A percentile compares a stretch with the other conserved stretches of the same genome.
These are phyloP conservation scores for Aspergillus taichungensis DNA, from an alignment of 495 filamentous ascomycete genomes.

Conservation along the genomic window DNA sequence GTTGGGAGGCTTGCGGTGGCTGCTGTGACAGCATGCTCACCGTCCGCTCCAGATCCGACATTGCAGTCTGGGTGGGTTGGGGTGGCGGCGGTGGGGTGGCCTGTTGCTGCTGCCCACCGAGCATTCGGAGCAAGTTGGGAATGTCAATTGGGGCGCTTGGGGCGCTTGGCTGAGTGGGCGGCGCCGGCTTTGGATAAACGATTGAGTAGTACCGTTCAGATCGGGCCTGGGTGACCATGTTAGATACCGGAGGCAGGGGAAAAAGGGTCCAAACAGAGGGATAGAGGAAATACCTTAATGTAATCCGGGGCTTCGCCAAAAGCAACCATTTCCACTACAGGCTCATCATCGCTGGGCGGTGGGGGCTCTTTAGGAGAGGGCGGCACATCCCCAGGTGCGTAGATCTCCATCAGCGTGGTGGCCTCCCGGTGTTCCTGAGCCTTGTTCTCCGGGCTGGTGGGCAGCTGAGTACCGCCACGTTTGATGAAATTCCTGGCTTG, in stretches of 20 bases:
- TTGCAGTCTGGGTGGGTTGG: conserved; percentile 18
- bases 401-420: conserved; percentile 76
- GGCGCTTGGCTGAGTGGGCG: conserved; percentile 18
- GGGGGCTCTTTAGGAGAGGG: conserved; percentile 66
- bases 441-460: conserved; percentile 56
- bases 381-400: conserved; percentile 68
- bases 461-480: conserved; percentile 50
- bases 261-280: not conserved
- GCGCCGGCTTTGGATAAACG: conserved; percentile 28
- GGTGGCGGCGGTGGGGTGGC: conserved; percentile 19
- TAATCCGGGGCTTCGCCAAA: conserved; percentile 44
- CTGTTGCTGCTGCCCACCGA: conserved; percentile 28
- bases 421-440: conserved; percentile 63
- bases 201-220: conserved; percentile 36
- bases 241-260: not conserved
- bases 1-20: conserved; percentile 24
- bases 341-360: conserved; percentile 30
- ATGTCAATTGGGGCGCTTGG: conserved; percentile 34
- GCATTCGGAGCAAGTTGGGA: conserved; percentile 37
- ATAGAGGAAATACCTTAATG: conserved; percentile 30
- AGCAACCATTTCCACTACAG: conserved; percentile 19
- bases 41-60: conserved; percentile 32
- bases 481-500: conserved; percentile 49
- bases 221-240: conserved; percentile 22
- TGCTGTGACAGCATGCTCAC: conserved; percentile 39